Evolutionary conservation across 805 yeast species (phyloP), one percentile per base, ranked within the genome.

Genomic region (Candida gorgasii): DNA sequence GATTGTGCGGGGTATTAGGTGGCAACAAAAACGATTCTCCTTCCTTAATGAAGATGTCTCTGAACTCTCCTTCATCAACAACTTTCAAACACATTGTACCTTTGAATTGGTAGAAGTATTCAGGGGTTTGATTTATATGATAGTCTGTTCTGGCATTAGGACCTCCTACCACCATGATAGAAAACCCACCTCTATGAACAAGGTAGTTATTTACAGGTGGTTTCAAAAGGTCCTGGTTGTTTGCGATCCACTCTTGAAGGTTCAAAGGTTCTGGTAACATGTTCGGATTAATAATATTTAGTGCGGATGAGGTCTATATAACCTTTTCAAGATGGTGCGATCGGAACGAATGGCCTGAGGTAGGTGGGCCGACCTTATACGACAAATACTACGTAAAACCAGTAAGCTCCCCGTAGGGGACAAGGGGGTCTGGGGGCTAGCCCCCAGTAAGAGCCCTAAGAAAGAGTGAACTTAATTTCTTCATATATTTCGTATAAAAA

Each of bases 161-260:
- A 0, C 97, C 97, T 12, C 97, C 97, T 1, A 90, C 95, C 39
- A 89, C 82, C 97, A 90, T 90, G 27, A 89, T 89, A 0, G 97
- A 89, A 60, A 86, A 86, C 0, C 97, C 97, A 4, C 95, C 96
- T 36, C 89, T 73, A 62, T 90, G 96, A 20, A 90, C 77, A 57
- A 97, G 89, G 65, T 67, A 90, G 59, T 90, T 90, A 62, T 89
- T 89, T 24, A 90, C 96, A 1, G 97, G 97, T 1, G 97, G 97
- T 60, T 86, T 82, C 28, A 90, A 73, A 11, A 87, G 72, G 50
- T 86, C 80, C 16, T 73, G 70, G 61, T 90, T 87, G 54, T 86
- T 95, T 29, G 72, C 69, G 13, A 90, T 75, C 97, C 97, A 90
- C 52, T 79, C 78, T 20, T 79, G 76, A 51, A 90, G 75, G 59